phyloP scores from a whole-genome alignment of 495 filamentous ascomycete species.

The Aspergillus wentii region DNA sequence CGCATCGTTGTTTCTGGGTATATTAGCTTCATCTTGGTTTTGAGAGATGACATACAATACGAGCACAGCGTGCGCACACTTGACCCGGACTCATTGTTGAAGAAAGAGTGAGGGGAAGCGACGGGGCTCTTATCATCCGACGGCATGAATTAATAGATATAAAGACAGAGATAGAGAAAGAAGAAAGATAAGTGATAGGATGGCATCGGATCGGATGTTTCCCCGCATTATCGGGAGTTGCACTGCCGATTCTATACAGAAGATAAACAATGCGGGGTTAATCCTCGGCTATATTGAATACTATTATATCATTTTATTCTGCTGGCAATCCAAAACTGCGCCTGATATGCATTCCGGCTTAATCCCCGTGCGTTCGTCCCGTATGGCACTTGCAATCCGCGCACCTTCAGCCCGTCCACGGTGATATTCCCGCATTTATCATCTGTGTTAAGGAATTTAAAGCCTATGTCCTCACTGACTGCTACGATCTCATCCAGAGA shows the following conservation, averaged over 20 bases:
- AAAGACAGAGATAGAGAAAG: too few relatives aligned
- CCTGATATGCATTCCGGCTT: slow-evolving; percentile 22
- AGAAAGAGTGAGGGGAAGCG: too few relatives aligned
- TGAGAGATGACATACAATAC: slow-evolving; percentile 10
- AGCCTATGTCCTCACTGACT: slow-evolving; percentile 11
- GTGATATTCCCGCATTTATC: slow-evolving; percentile 7
- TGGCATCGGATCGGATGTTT: neutral
- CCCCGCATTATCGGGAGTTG: too few relatives aligned
- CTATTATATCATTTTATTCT: slow-evolving; percentile 4
- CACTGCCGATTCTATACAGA: too few relatives aligned
- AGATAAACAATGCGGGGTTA: too few relatives aligned
- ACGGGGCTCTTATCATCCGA: too few relatives aligned
- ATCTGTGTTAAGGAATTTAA: slow-evolving; percentile 12
- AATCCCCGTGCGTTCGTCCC: slow-evolving; percentile 15
- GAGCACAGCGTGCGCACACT: slow-evolving; percentile 27
- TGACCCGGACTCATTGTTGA: slow-evolving; percentile 13
- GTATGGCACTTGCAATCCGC: slow-evolving; percentile 14
- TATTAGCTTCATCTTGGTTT: too few relatives aligned
- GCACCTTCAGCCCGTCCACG: slow-evolving; percentile 4
- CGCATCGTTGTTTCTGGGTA: slow-evolving; percentile 34
- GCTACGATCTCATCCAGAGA: slow-evolving; percentile 18
- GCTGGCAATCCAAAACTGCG: slow-evolving; percentile 19
- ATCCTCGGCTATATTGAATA: too few relatives aligned
- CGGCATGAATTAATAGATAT: too few relatives aligned
- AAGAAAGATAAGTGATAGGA: slow-evolving; percentile 4